Evolutionary conservation across 1,284 basidiomycete species (phyloP), one percentile per base, ranked within the genome.

Genomic region (Macrocystidia cucumis): DNA sequence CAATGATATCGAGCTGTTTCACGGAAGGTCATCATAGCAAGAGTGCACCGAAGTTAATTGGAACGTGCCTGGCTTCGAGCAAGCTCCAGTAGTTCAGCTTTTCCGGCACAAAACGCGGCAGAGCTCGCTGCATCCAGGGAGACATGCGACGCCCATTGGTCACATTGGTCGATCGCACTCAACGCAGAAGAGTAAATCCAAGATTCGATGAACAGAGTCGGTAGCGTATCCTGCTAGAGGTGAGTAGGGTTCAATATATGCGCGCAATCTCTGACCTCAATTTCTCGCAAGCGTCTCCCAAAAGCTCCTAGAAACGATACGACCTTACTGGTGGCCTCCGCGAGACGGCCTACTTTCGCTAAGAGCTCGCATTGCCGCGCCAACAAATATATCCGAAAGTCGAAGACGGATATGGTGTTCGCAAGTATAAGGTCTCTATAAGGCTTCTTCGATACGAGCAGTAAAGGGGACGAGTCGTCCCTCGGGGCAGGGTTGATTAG

Each of bases 171-270:
- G 9, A 95, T 80, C 27, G 87, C 80, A 47, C 87, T 91, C 36
- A 95, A 65, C 14, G 91, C 83, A 1, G 91, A 91, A 7, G 88
- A 91, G 57, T 91, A 98, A 14, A 78, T 86, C 95, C 96, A 98
- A 0, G 87, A 85, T 55, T 97, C 90, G 25, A 97, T 69, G 51
- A 96, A 96, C 50, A 79, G 75, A 13, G 65, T 62, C 1, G 88
- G 80, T n/a, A 97, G 66, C 3, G 71, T 69, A 23, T 60, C 60
- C 84, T 92, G 43, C 18, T 25, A 39, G 43, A 45, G 51, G 30
- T 38, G 7, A 37, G 12, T 35, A 27, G 26, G 31, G 16, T 35
- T 29, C 13, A 8, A 28, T 12, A 32, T 19, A 27, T 2, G 14
- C 11, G 5, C 6, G 14, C 12, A 16, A 17, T 29, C n/a, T 43